Evolutionary conservation across 192 early-diverging fungal species (phyloP).

Genomic region (Lunasporangiospora selenospora): DNA sequence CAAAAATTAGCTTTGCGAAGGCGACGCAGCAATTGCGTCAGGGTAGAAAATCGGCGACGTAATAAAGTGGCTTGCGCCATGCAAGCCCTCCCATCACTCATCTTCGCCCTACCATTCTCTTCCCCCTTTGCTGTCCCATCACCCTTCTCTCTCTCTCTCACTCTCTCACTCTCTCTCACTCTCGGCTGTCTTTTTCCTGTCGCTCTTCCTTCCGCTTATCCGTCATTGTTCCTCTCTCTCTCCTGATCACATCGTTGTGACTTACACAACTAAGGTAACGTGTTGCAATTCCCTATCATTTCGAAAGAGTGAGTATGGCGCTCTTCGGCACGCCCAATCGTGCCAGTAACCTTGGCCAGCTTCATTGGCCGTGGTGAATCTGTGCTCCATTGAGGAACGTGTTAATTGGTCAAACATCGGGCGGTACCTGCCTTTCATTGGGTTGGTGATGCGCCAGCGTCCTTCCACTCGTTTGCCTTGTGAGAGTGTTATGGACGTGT

Average conservation of each 20-base stretch:
- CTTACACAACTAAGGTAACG: conserved; percentile 4
- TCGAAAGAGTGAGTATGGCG: conserved; percentile 9
- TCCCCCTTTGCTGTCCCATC: no score
- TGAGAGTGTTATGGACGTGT: conserved; percentile 12
- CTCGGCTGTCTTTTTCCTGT: no score
- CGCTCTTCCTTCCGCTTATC: not conserved
- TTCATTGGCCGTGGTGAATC: conserved; percentile 9
- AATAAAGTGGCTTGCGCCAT: no score
- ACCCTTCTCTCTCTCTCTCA: no score
- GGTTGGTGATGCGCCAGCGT: conserved; percentile 14
- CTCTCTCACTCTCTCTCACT: no score
- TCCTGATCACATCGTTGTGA: conserved; percentile 1
- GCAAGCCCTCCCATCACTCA: no score
- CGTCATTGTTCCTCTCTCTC: conserved; percentile 4
- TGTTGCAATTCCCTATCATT: not conserved
- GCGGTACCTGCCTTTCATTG: conserved; percentile 7
- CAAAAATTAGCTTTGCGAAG: no score
- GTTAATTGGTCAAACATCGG: conserved; percentile 12
- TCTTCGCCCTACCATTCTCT: no score
- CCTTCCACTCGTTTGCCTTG: conserved; percentile 16
- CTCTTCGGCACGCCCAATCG: conserved; percentile 8
- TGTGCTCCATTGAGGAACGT: conserved; percentile 10
- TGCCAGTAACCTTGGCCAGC: conserved; percentile 5
- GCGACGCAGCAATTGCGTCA: no score
- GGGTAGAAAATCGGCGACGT: no score